A percentile compares a stretch with the other conserved stretches of the same genome.
Evolutionary conservation across 73 alveolate species (phyloP).

Genomic region (Paramecium tetraurelia): DNA sequence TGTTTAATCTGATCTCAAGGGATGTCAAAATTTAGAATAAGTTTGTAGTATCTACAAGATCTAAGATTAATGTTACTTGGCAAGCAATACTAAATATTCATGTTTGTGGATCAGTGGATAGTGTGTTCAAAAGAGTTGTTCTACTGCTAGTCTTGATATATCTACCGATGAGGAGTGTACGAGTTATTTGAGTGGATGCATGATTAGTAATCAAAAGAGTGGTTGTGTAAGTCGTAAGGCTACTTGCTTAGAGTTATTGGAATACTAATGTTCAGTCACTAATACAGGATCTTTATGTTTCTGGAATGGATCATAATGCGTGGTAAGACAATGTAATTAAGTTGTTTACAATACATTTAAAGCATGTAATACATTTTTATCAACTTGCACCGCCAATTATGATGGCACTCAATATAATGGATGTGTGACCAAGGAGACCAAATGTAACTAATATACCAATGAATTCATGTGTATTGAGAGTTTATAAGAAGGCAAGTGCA

Average conservation of each 20-base stretch:
- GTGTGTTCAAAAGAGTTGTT: neutral
- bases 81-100: neutral
- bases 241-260: neutral
- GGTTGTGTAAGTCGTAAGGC: neutral
- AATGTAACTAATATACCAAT: neutral
- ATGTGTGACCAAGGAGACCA: neutral
- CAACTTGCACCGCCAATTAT: neutral
- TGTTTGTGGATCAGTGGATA: neutral
- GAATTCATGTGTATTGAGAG: neutral
- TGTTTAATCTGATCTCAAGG: neutral
- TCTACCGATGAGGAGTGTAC: neutral
- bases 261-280: neutral
- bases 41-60: neutral
- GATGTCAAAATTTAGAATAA: neutral
- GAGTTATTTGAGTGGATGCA: neutral
- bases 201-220: neutral
- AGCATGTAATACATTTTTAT: constrained; percentile 26
- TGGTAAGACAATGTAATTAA: neutral
- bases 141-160: neutral
- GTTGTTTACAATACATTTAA: neutral
- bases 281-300: neutral
- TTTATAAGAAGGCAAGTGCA: neutral
- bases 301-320: neutral
- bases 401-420: neutral
- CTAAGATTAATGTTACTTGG: neutral